Conservation (phyloP, 2,329 filamentous ascomycete species). For the Trichoderma brevicompactum region DNA sequence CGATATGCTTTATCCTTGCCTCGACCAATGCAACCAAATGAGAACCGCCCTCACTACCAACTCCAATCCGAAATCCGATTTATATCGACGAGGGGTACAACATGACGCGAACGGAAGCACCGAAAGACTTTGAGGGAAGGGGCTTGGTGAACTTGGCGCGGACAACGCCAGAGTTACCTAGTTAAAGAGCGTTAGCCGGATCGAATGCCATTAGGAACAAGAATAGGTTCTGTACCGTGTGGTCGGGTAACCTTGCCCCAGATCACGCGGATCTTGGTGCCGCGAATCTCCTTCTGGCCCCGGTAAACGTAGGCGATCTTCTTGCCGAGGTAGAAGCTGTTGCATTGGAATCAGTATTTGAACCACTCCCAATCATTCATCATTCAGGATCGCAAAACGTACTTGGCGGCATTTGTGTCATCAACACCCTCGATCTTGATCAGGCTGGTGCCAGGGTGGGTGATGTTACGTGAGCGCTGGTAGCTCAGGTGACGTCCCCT, state of each 20-base stretch:
- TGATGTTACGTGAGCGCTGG: constrained; percentile 91
- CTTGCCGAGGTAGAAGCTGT: constrained; percentile 95
- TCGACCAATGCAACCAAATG: constrained; percentile 63
- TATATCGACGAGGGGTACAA: constrained; percentile 98
- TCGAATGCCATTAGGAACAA: background rate
- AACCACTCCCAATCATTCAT: background rate
- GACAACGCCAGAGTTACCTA: constrained; percentile 97
- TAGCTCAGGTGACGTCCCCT: constrained; percentile 99
- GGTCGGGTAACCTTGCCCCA: constrained; percentile 98
- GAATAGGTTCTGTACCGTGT: constrained; percentile 69
- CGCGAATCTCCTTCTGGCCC: constrained; percentile 89
- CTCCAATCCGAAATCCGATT: constrained; percentile 61
- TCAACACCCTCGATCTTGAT: constrained; percentile 99
- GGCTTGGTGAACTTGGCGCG: constrained; percentile 96
- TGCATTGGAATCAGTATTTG: constrained; percentile 35
- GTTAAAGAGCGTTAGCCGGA: constrained; percentile 8
- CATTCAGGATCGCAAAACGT: constrained; percentile 46
- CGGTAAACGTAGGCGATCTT: constrained; percentile 99
- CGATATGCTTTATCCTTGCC: constrained; percentile 60
- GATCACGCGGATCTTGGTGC: constrained; percentile 98
- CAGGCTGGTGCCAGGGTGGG: constrained; percentile 87
- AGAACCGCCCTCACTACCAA: constrained; percentile 67
- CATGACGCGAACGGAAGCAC: constrained; percentile 95
- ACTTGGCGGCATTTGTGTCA: constrained; percentile 84
- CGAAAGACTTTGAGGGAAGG: constrained; percentile 95